phyloP scores from a whole-genome alignment of 164 flowering plant species.

The Tetrastigma voinierianum region DNA sequence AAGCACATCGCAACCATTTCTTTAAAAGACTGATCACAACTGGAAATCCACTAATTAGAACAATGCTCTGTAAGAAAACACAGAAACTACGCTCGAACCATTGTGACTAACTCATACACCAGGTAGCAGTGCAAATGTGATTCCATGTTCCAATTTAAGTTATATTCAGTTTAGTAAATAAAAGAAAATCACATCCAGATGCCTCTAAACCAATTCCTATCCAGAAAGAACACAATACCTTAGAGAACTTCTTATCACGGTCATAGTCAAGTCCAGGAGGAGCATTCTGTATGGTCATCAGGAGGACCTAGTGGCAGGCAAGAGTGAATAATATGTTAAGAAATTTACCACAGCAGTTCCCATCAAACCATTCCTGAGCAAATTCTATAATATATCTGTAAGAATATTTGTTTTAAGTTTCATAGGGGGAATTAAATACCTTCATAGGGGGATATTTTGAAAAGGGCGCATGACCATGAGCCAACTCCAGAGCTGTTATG shows the following conservation, averaged over 20 bases:
- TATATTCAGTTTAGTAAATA: neutral
- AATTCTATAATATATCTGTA: neutral
- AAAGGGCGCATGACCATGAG: slow-evolving; percentile 80
- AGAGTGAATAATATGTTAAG: slow-evolving; percentile 2
- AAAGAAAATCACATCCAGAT: neutral
- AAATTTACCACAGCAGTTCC: neutral
- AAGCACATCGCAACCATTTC: slow-evolving; percentile 99
- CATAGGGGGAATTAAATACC: slow-evolving; percentile 28
- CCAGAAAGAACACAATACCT: slow-evolving; percentile 62
- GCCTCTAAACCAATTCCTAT: slow-evolving; percentile 8
- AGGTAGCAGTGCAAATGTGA: neutral
- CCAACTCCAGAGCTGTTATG: slow-evolving; percentile 69
- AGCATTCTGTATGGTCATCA: slow-evolving; percentile 82
- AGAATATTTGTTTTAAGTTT: neutral
- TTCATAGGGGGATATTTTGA: slow-evolving; percentile 80
- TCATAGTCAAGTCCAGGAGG: slow-evolving; percentile 95
- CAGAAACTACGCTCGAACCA: neutral
- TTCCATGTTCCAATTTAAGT: neutral
- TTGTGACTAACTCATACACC: neutral
- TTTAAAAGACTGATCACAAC: slow-evolving; percentile 91
- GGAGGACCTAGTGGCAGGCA: slow-evolving; percentile 45
- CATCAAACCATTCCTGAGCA: neutral
- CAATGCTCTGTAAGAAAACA: slow-evolving; percentile 9
- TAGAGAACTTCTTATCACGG: slow-evolving; percentile 92
- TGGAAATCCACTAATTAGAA: slow-evolving; percentile 60